phyloP scores from a whole-genome alignment of 176 grass and related monocot genomes.

The Lolium multiflorum region DNA sequence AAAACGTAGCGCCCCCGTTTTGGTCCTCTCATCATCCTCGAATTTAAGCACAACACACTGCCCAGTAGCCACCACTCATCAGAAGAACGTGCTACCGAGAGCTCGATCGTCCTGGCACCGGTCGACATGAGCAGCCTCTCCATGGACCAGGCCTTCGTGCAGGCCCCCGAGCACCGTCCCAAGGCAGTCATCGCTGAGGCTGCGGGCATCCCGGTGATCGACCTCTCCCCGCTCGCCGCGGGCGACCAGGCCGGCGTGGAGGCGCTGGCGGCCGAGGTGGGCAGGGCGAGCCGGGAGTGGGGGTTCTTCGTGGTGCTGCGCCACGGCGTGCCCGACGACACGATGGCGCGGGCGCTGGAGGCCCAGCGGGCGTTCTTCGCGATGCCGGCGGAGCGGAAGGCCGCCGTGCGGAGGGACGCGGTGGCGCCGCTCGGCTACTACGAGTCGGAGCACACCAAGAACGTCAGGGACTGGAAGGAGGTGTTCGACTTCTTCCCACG shows the following conservation, averaged over 20 bases:
- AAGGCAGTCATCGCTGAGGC: constrained; percentile 51
- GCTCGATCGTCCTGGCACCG: background rate
- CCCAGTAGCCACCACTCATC: background rate
- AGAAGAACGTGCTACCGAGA: background rate
- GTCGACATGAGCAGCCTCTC: constrained; percentile 50
- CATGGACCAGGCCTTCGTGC: constrained; percentile 74
- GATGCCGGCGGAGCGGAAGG: constrained; percentile 50
- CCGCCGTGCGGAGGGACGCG: constrained; percentile 58
- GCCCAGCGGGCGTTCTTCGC: constrained; percentile 69
- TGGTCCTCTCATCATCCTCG: background rate
- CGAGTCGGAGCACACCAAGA: constrained; percentile 82
- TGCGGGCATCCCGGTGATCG: constrained; percentile 70
- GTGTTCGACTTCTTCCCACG: constrained; percentile 67
- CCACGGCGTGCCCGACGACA: constrained; percentile 57
- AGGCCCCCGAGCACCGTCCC: constrained; percentile 74
- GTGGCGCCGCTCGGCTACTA: constrained; percentile 73
- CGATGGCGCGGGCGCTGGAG: constrained; percentile 39
- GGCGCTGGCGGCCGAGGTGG: constrained; percentile 57
- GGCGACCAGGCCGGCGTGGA: background rate
- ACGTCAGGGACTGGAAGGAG: constrained; percentile 97
- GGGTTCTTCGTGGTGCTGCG: constrained; percentile 87
- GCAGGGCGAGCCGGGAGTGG: constrained; percentile 70
- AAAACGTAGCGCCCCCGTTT: background rate
- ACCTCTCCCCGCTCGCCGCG: constrained; percentile 58
- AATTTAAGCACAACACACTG: background rate